phyloP scores from a whole-genome alignment of 2,329 filamentous ascomycete genomes.

The Chlorencoelia australis region DNA sequence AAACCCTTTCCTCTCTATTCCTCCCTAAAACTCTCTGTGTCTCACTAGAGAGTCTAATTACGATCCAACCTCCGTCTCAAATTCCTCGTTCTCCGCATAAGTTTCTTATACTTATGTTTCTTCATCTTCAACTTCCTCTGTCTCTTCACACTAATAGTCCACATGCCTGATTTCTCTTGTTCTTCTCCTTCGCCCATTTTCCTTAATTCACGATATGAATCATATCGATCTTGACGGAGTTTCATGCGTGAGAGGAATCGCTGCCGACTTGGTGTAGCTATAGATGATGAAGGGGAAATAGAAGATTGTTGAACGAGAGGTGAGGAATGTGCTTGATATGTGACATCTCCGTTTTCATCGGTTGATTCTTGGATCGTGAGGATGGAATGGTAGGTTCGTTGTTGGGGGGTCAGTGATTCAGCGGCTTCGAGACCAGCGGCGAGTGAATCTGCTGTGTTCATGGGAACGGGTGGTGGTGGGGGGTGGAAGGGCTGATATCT shows the following conservation, averaged over 20 bases:
- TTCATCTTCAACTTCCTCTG: slow-evolving; percentile 98
- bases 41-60: slow-evolving; percentile 27
- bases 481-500: slow-evolving; percentile 73
- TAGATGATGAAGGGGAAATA: slow-evolving; percentile 4
- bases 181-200: too few relatives aligned
- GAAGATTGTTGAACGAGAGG: slow-evolving; percentile 41
- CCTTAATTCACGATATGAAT: slow-evolving; percentile 3
- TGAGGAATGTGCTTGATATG: slow-evolving; percentile 51
- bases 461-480: slow-evolving; percentile 69
- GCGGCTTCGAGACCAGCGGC: slow-evolving; percentile 30
- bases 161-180: slow-evolving; percentile 49
- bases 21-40: too few relatives aligned
- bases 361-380: slow-evolving; percentile 59
- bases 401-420: slow-evolving; percentile 34
- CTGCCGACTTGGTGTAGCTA: slow-evolving; percentile 27
- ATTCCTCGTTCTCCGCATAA: slow-evolving; percentile 85
- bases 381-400: slow-evolving; percentile 51
- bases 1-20: too few relatives aligned
- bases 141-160: slow-evolving; percentile 81
- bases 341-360: slow-evolving; percentile 48
- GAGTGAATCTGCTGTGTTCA: slow-evolving; percentile 28
- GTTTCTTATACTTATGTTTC: slow-evolving; percentile 99
- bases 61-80: slow-evolving; percentile 58
- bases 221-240: slow-evolving; percentile 48
- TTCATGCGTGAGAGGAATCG: slow-evolving; percentile 68